These are phyloP conservation scores for Immersiella caudata DNA, from an alignment of 495 filamentous ascomycete genomes.

Conservation along the genomic window DNA sequence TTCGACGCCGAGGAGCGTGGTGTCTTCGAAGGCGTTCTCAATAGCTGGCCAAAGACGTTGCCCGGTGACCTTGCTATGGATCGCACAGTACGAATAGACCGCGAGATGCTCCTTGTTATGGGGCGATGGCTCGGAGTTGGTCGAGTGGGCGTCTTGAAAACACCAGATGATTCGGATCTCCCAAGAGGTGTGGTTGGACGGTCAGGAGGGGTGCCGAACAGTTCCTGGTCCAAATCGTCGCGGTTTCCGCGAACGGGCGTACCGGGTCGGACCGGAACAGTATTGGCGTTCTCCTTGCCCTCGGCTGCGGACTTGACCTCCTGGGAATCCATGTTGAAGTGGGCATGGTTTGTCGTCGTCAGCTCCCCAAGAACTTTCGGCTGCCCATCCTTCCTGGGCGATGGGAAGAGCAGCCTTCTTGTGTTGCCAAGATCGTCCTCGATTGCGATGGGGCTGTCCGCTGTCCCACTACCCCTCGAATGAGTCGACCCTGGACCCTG, in stretches of 20 bases:
- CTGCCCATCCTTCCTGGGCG: slow-evolving; percentile 60
- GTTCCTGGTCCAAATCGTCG: slow-evolving; percentile 56
- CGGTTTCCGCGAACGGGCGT: slow-evolving; percentile 35
- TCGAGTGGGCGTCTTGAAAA: slow-evolving; percentile 60
- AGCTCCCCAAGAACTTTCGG: slow-evolving; percentile 63
- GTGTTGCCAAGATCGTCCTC: slow-evolving; percentile 65
- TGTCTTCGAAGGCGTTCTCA: slow-evolving; percentile 50
- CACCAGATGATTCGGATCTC: slow-evolving; percentile 48
- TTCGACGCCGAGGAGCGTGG: slow-evolving; percentile 38
- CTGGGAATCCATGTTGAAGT: slow-evolving; percentile 40
- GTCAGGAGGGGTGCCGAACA: slow-evolving; percentile 57
- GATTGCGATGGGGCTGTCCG: slow-evolving; percentile 62
- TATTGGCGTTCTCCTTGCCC: slow-evolving; percentile 46
- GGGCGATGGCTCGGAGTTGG: slow-evolving; percentile 60
- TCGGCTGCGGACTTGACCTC: slow-evolving; percentile 40
- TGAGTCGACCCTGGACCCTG: slow-evolving; percentile 44
- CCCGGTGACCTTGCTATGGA: slow-evolving; percentile 41
- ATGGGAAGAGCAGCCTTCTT: slow-evolving; percentile 80
- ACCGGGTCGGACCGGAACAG: slow-evolving; percentile 24
- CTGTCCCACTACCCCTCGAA: slow-evolving; percentile 59
- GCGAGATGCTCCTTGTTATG: slow-evolving; percentile 58
- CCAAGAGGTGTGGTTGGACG: slow-evolving; percentile 67
- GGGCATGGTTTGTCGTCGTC: slow-evolving; percentile 55
- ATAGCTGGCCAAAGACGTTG: slow-evolving; percentile 33
- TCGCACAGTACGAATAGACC: slow-evolving; percentile 49